Evolutionary conservation across 2,329 filamentous ascomycete species (phyloP).

Genomic region (Diaporthe longicolla): DNA sequence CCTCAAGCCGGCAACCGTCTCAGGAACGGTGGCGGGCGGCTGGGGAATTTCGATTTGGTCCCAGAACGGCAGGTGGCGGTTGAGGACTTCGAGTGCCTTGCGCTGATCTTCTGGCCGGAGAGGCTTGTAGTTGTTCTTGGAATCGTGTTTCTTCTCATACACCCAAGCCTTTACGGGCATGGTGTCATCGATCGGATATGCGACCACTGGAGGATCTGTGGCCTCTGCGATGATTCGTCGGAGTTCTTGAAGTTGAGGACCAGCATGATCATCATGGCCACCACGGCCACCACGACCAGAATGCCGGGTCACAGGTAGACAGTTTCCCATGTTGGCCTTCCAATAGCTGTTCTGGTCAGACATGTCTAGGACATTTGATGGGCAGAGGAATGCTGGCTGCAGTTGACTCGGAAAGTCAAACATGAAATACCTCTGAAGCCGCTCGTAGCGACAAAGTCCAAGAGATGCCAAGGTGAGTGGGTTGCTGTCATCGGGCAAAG

Average conservation of each 20-base stretch:
- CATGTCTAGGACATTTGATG: not conserved
- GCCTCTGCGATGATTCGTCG: not conserved
- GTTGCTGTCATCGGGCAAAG: not conserved
- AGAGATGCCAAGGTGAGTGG: not conserved
- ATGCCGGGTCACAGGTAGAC: not conserved
- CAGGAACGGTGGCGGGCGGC: too few species aligned
- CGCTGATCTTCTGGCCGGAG: conserved; percentile 1
- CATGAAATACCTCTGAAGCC: too few species aligned
- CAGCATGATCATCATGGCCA: not conserved
- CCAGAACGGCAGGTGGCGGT: not conserved
- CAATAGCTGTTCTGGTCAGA: not conserved
- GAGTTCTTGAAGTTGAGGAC: too few species aligned
- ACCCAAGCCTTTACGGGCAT: not conserved
- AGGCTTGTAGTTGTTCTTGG: not conserved
- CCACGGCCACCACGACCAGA: not conserved
- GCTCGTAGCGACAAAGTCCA: not conserved
- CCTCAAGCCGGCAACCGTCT: too few species aligned
- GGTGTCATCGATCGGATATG: not conserved
- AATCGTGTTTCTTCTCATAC: not conserved
- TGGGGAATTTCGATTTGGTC: not conserved
- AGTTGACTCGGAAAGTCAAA: not conserved
- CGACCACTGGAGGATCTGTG: not conserved
- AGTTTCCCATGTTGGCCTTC: not conserved
- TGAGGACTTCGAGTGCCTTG: not conserved
- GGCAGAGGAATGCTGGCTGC: not conserved